Evolutionary conservation across 2,329 filamentous ascomycete genomes (phyloP).

Genomic region (Aspergillus quadrilineatus): DNA sequence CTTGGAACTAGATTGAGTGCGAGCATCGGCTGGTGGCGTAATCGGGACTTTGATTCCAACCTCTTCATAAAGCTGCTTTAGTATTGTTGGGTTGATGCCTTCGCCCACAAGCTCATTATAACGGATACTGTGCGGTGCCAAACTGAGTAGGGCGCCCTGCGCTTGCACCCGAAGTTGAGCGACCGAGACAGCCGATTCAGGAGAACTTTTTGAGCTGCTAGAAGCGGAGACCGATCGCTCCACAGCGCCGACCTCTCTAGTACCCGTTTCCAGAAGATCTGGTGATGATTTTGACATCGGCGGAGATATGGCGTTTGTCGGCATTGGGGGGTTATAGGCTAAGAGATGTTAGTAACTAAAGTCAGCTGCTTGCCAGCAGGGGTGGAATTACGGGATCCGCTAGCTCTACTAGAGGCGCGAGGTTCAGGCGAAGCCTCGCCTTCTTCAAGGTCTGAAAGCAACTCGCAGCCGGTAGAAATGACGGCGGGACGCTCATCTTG

Average conservation of each 20-base stretch:
- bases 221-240: slow-evolving; percentile 9
- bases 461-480: not conserved
- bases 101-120: slow-evolving; percentile 73
- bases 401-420: slow-evolving; percentile 27
- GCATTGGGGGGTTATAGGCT: slow-evolving; percentile 39
- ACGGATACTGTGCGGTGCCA: slow-evolving; percentile 64
- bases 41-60: slow-evolving; percentile 56
- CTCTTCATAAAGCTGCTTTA: slow-evolving; percentile 67
- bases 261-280: slow-evolving; percentile 3
- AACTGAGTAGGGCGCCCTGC: slow-evolving; percentile 64
- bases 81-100: slow-evolving; percentile 63
- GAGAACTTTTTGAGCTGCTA: not conserved
- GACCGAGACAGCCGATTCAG: slow-evolving; percentile 26
- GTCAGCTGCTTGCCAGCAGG: not conserved
- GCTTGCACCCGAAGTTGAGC: slow-evolving; percentile 51
- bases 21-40: slow-evolving; percentile 10
- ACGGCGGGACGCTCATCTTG: not conserved
- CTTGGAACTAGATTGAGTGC: not conserved
- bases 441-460: slow-evolving; percentile 25
- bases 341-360: slow-evolving; percentile 21
- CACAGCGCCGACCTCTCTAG: not conserved
- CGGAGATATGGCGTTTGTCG: slow-evolving; percentile 24
- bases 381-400: slow-evolving; percentile 32
- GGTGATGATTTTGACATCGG: slow-evolving; percentile 14
- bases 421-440: slow-evolving; percentile 27